These are phyloP conservation scores for Acanthochlamys bracteata DNA, from an alignment of 106 monocot genomes.

Conservation along the genomic window DNA sequence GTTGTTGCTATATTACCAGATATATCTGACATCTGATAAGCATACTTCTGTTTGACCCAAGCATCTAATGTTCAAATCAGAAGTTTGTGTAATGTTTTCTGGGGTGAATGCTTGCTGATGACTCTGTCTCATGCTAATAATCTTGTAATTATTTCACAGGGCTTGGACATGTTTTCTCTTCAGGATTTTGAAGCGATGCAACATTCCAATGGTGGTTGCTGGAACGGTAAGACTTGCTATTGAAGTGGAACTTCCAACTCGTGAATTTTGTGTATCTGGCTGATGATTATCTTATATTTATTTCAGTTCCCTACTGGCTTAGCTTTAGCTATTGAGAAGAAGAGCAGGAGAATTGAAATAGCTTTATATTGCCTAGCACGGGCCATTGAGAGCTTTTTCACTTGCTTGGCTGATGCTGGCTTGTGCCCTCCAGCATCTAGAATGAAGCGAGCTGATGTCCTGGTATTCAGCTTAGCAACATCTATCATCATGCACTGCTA, in stretches of 20 bases:
- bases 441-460: slow-evolving; percentile 74
- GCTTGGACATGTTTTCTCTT: slow-evolving; percentile 89
- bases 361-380: slow-evolving; percentile 87
- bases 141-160: slow-evolving; percentile 29
- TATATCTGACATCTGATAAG: too few relatives aligned
- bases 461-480: slow-evolving; percentile 80
- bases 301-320: slow-evolving; percentile 82
- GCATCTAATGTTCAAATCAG: too few relatives aligned
- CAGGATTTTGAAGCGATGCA: slow-evolving; percentile 61
- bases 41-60: too few relatives aligned
- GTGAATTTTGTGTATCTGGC: too few relatives aligned
- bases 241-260: too few relatives aligned
- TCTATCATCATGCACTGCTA: slow-evolving; percentile 99
- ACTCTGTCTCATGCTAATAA: too few relatives aligned
- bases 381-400: slow-evolving; percentile 94
- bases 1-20: too few relatives aligned
- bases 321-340: slow-evolving; percentile 88
- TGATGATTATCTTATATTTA: neutral
- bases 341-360: slow-evolving; percentile 86
- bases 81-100: too few relatives aligned
- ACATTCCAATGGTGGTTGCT: slow-evolving; percentile 65
- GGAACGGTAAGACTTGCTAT: slow-evolving; percentile 63
- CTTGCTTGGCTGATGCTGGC: slow-evolving; percentile 73
- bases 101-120: too few relatives aligned
- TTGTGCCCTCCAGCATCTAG: slow-evolving; percentile 47